Percentiles rank a stretch among this genome's conserved stretches.
phyloP scores from a whole-genome alignment of 768 basidiomycete genomes.

The Tubosaeta sp. region DNA sequence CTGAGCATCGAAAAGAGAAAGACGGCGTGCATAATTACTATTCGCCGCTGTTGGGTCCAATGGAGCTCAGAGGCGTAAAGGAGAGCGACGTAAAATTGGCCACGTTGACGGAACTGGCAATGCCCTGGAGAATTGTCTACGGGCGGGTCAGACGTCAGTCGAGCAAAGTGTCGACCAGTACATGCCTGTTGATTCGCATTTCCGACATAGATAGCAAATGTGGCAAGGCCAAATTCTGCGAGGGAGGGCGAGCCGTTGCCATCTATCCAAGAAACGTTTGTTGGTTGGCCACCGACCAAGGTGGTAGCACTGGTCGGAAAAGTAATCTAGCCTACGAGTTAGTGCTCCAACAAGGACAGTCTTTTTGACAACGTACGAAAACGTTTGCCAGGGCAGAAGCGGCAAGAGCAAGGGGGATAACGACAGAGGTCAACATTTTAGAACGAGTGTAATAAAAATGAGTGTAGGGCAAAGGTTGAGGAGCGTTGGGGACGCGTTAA shows the following conservation, averaged over 20 bases:
- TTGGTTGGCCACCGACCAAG: constrained; percentile 47
- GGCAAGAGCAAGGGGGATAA: constrained; percentile 49
- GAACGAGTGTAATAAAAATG: constrained; percentile 20
- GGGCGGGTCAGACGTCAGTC: neutral
- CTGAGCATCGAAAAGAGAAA: neutral
- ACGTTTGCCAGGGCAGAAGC: constrained; percentile 53
- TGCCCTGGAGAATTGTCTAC: constrained; percentile 54
- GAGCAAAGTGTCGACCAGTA: neutral
- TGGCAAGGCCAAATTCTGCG: constrained; percentile 44
- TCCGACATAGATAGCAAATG: constrained; percentile 60
- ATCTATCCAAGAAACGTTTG: constrained; percentile 59
- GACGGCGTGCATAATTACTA: constrained; percentile 39
- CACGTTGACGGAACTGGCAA: constrained; percentile 50
- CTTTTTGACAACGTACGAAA: constrained; percentile 42
- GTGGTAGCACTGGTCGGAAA: constrained; percentile 43
- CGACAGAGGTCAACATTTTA: constrained; percentile 48
- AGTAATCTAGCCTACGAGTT: constrained; percentile 45
- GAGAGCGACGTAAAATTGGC: constrained; percentile 39
- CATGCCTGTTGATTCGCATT: constrained; percentile 58
- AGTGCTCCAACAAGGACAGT: neutral
- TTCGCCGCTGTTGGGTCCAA: constrained; percentile 50
- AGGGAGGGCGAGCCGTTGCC: constrained; percentile 45
- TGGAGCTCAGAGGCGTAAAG: constrained; percentile 48
- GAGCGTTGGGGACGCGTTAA: neutral
- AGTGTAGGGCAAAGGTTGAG: constrained; percentile 18